Evolutionary conservation across 441 rosid genomes (phyloP).

Genomic region (Erodium chrysanthum): DNA sequence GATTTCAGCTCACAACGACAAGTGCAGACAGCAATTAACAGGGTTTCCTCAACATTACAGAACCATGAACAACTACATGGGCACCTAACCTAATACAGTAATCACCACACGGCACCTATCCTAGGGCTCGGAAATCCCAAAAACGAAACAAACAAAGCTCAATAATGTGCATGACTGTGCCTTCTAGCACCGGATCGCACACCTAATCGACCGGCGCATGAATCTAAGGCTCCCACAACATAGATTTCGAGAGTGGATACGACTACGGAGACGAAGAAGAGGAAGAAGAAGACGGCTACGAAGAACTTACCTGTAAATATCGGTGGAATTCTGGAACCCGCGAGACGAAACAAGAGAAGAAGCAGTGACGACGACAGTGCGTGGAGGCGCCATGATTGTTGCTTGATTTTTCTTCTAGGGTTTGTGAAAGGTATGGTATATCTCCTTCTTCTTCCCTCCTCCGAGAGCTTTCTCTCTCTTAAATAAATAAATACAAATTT

Average conservation of each 20-base stretch:
- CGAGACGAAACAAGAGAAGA: background rate
- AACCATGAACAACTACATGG: background rate
- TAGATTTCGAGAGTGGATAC: background rate
- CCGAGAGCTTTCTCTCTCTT: constrained; percentile 6
- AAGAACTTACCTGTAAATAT: background rate
- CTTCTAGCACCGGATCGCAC: background rate
- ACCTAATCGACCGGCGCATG: background rate
- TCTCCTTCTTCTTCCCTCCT: background rate
- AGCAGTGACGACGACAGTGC: too few species aligned
- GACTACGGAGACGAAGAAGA: background rate
- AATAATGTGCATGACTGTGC: background rate
- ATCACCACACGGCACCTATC: background rate
- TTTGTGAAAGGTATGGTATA: background rate
- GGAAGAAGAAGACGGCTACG: background rate
- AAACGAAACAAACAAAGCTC: background rate
- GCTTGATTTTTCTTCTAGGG: constrained; percentile 3
- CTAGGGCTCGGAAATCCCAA: constrained; percentile 9
- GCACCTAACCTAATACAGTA: background rate
- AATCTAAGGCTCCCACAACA: constrained; percentile 18
- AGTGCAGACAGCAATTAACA: background rate
- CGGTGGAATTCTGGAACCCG: background rate
- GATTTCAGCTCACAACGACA: background rate
- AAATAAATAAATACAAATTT: background rate
- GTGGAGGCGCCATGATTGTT: background rate
- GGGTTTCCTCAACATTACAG: background rate